Conservation (phyloP, 805 yeast genomes). For the Nakazawaea laoshanensis region DNA sequence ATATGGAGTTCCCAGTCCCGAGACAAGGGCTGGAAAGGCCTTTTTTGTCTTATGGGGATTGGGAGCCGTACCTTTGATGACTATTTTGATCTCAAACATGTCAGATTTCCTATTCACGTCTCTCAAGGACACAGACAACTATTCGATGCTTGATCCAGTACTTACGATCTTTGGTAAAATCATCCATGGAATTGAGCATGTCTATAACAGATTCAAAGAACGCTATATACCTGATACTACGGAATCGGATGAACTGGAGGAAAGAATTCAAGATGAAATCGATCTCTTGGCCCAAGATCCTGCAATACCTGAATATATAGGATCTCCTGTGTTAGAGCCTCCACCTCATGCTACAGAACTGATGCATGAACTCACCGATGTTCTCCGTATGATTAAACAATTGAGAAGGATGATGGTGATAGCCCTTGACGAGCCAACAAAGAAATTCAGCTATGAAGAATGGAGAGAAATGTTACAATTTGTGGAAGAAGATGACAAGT, state of each 20-base stretch:
- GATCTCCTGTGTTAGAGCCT: background rate
- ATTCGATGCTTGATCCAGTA: constrained; percentile 2
- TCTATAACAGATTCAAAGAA: too few species aligned
- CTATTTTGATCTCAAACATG: constrained; percentile 62
- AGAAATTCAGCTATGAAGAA: constrained; percentile 38
- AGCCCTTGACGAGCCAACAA: constrained; percentile 29
- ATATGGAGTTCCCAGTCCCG: constrained; percentile 70
- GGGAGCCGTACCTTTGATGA: constrained; percentile 81
- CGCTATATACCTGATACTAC: background rate
- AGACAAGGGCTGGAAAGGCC: constrained; percentile 54
- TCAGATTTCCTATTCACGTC: constrained; percentile 49
- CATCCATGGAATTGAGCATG: too few species aligned
- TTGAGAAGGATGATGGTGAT: constrained; percentile 23
- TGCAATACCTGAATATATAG: background rate
- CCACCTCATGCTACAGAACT: constrained; percentile 7
- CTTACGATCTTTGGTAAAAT: background rate
- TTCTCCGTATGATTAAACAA: constrained; percentile 20
- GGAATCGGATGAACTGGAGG: constrained; percentile 1
- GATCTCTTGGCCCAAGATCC: too few species aligned
- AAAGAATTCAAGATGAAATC: too few species aligned
- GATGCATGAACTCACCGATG: constrained; percentile 13
- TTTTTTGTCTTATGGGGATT: constrained; percentile 78
- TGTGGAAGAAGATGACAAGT: constrained; percentile 17
- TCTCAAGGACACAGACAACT: constrained; percentile 14
- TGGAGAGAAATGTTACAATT: constrained; percentile 36